Conservation (phyloP, 176 grass and related monocot species). For the Tillandsia fasciculata region DNA sequence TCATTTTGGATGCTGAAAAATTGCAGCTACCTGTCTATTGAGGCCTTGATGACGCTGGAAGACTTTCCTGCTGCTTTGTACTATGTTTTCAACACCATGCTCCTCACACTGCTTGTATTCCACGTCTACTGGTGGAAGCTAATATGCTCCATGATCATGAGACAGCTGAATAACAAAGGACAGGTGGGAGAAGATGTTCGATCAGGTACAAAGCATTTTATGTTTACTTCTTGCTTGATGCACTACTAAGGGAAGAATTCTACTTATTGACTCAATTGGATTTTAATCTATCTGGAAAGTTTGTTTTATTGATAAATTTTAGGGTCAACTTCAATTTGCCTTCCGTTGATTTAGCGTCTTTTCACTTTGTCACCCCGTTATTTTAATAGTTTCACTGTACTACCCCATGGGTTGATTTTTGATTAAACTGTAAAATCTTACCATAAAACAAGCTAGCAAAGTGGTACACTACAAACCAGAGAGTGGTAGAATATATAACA, state of each 20-base stretch:
- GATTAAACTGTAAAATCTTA: too few species aligned
- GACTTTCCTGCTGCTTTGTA: constrained; percentile 69
- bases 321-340: too few species aligned
- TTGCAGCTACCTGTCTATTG: constrained; percentile 53
- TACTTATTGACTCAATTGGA: background rate
- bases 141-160: constrained; percentile 91
- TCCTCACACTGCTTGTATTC: constrained; percentile 88
- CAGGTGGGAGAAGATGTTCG: constrained; percentile 89
- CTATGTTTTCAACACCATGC: constrained; percentile 95
- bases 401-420: too few species aligned
- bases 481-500: too few species aligned
- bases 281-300: background rate
- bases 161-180: constrained; percentile 83
- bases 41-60: constrained; percentile 30
- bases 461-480: too few species aligned
- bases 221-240: background rate
- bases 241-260: background rate
- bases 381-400: too few species aligned
- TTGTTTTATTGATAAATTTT: too few species aligned
- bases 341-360: too few species aligned
- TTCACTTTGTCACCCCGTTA: too few species aligned
- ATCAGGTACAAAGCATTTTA: constrained; percentile 40
- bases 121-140: constrained; percentile 98
- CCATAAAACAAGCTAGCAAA: too few species aligned
- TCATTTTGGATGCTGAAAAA: background rate